Evolutionary conservation across 2,329 filamentous ascomycete species (phyloP), one percentile per base, ranked within the genome.

Genomic region (Colletotrichum caudatum): DNA sequence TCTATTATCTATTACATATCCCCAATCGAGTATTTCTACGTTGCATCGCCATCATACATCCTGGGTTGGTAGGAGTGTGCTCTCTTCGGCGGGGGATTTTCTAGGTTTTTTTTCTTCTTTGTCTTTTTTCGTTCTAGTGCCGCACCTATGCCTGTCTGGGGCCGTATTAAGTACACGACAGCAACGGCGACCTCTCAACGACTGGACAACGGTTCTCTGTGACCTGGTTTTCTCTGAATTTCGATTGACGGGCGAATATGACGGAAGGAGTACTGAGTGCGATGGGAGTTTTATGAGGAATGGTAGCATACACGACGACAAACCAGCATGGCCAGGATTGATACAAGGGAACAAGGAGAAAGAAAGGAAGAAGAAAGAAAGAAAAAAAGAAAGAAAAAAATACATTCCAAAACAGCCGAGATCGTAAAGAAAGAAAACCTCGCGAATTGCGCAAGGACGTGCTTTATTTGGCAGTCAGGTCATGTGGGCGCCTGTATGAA

Each of bases 11-110:
- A 62, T 72, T 59, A 70, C 65, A 71, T 71, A 71, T 64, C 69
- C 65, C 64, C 69, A 71, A 64, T 71, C 69, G 56, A 69, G 53
- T 69, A 69, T 63, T 71, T 71, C 65, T 71, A 69, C 69, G 53
- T 69, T 71, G 65, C 69, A 71, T 71, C 65, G 35, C 59, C 58
- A 64, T 59, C 69, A 69, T 64, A 64, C 58, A 64, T 54, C 60
- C 53, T 39, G 64, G 65, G 69, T 54, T 63, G 68, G 58, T 37
- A 68, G 46, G 68, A 58, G 68, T 57, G 58, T 68, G 58, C 54
- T 54, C 57, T 44, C n/a, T 53, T 61, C 29, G 23, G 23, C 23
- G 12, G 41, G 12, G 35, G 3, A 41, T 70, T 29, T 23, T 5
- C 4, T 44, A 26, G n/a, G 56, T 48, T 20, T 16, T 7, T 37